These are phyloP conservation scores for Fraxinus floribunda DNA, from an alignment of 305 asterid species.

Conservation along the genomic window DNA sequence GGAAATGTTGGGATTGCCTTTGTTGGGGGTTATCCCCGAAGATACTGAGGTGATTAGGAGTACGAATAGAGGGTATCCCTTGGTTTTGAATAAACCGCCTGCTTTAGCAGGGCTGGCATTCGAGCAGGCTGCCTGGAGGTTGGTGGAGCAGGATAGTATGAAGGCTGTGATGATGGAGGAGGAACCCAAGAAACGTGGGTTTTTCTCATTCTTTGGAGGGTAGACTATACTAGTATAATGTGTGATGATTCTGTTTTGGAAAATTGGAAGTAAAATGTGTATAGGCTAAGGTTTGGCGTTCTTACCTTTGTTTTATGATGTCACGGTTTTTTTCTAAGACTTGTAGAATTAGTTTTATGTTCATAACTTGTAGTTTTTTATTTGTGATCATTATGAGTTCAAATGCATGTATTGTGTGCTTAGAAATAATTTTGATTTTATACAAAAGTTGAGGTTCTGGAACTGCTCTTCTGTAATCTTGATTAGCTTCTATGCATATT, in stretches of 20 bases:
- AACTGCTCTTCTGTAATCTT: slow-evolving; percentile 22
- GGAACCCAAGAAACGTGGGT: slow-evolving; percentile 89
- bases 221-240: slow-evolving; percentile 27
- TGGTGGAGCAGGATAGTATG: slow-evolving; percentile 98
- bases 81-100: slow-evolving; percentile 91
- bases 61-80: slow-evolving; percentile 78
- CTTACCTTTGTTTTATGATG: slow-evolving; percentile 27
- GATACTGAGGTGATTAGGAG: slow-evolving; percentile 90
- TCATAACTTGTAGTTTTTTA: slow-evolving; percentile 10
- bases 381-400: slow-evolving; percentile 15
- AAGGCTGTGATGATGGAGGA: slow-evolving; percentile 92
- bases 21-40: slow-evolving; percentile 88
- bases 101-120: slow-evolving; percentile 89
- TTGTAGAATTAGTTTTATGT: slow-evolving; percentile 14
- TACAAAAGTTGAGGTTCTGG: not conserved
- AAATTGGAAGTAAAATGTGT: slow-evolving; percentile 32
- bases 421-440: not conserved
- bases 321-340: slow-evolving; percentile 24
- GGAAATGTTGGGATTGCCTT: slow-evolving; percentile 86
- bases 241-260: not conserved
- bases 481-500: slow-evolving; percentile 1
- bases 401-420: not conserved
- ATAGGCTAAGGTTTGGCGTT: slow-evolving; percentile 35
- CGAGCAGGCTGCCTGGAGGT: slow-evolving; percentile 97
- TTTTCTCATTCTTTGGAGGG: slow-evolving; percentile 84